A percentile compares a stretch with the other conserved stretches of the same genome.
These are phyloP conservation scores for Psidium friedrichsthalianum DNA, from an alignment of 345 rosid species.

Conservation along the genomic window DNA sequence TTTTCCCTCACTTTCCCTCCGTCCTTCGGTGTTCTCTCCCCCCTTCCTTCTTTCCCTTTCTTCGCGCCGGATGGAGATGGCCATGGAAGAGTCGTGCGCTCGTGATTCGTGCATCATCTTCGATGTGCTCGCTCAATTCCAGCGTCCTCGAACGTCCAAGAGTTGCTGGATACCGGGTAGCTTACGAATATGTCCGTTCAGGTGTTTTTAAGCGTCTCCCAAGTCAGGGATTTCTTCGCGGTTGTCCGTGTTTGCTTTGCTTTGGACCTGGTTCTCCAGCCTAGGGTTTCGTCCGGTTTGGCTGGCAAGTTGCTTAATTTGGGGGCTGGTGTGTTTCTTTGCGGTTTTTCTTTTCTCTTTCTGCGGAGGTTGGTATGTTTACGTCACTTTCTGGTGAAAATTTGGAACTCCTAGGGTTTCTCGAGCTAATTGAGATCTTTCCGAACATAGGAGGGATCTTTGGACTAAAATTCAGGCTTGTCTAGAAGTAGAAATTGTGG, in stretches of 20 bases:
- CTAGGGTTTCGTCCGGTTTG: constrained; percentile 6
- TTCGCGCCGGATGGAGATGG: constrained; percentile 34
- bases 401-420: constrained; percentile 7
- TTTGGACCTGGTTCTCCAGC: constrained; percentile 6
- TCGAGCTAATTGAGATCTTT: neutral
- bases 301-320: constrained; percentile 1
- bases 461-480: neutral
- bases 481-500: neutral
- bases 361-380: neutral
- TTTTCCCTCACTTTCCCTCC: neutral
- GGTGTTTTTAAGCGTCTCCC: neutral
- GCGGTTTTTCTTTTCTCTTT: neutral
- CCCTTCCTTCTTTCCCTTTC: neutral
- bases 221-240: neutral
- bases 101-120: constrained; percentile 22
- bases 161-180: constrained; percentile 28
- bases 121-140: constrained; percentile 30
- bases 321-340: neutral
- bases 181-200: constrained; percentile 43
- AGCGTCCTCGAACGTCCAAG: constrained; percentile 34
- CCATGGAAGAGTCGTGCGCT: constrained; percentile 42
- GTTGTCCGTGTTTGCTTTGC: neutral
- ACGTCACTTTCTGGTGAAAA: neutral
- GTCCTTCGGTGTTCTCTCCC: neutral
- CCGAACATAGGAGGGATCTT: neutral